Evolutionary conservation across 345 rosid genomes (phyloP).

Genomic region (Pelargonium nanum): DNA sequence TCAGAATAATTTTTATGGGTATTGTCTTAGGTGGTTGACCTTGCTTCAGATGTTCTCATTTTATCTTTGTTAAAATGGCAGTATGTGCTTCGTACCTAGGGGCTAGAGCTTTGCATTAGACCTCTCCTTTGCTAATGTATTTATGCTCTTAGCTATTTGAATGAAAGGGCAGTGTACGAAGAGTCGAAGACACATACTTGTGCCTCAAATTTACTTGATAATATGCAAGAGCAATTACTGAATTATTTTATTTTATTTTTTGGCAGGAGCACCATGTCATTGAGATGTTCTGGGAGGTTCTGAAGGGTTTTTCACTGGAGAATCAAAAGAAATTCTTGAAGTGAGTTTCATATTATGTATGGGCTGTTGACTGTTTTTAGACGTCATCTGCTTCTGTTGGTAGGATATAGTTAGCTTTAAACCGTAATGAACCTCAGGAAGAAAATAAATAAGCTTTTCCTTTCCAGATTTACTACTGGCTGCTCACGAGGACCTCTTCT

Average conservation of each 20-base stretch:
- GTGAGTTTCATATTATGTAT: constrained; percentile 28
- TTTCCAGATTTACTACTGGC: constrained; percentile 85
- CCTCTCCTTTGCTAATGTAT: background rate
- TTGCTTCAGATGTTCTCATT: no score
- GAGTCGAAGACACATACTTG: no score
- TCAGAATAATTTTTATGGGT: background rate
- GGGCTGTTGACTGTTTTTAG: no score
- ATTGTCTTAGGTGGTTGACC: background rate
- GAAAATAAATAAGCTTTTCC: background rate
- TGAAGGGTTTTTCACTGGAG: constrained; percentile 77
- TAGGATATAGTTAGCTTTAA: background rate
- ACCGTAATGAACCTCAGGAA: background rate
- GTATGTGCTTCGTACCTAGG: background rate
- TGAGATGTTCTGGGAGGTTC: constrained; percentile 90
- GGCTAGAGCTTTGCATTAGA: background rate
- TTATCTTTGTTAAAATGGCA: background rate
- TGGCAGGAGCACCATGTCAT: constrained; percentile 91
- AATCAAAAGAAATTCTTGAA: constrained; percentile 86
- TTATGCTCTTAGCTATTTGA: no score
- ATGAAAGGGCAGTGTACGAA: no score
- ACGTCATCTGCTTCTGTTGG: background rate
- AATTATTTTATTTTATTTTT: background rate
- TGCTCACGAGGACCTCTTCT: constrained; percentile 95
- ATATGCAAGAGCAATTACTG: no score
- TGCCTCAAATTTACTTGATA: no score